phyloP scores from a whole-genome alignment of 148 eudicot species.

The Bassia scoparia region DNA sequence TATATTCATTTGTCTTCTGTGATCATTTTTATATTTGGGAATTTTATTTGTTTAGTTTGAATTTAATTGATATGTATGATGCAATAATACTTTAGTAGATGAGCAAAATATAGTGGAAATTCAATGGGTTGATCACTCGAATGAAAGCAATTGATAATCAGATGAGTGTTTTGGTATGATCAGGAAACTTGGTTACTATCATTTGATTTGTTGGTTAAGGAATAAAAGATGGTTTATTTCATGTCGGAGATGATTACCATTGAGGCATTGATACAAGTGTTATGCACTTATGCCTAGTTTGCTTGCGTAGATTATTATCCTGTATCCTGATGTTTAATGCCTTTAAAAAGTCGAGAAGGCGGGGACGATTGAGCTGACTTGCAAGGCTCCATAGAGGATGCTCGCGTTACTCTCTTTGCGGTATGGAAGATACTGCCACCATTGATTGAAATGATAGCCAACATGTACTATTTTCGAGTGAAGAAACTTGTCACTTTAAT shows the following conservation, averaged over 20 bases:
- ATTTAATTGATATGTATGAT: background rate
- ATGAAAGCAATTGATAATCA: too few relatives aligned
- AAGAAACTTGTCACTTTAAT: background rate
- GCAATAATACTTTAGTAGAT: background rate
- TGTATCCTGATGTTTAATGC: too few relatives aligned
- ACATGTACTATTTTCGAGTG: background rate
- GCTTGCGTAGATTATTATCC: too few relatives aligned
- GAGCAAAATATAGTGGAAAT: too few relatives aligned
- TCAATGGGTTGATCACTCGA: too few relatives aligned
- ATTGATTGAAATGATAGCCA: background rate
- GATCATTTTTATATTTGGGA: background rate
- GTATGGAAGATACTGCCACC: too few relatives aligned
- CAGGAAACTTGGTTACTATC: too few relatives aligned
- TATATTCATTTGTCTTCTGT: background rate
- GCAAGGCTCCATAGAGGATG: background rate
- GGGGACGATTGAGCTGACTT: background rate
- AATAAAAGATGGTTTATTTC: background rate
- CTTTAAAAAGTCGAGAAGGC: too few relatives aligned
- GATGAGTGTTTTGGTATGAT: too few relatives aligned
- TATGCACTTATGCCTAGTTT: too few relatives aligned
- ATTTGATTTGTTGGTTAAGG: background rate
- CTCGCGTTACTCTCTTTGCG: background rate
- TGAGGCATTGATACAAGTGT: background rate
- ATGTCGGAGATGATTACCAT: background rate
- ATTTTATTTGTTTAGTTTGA: background rate